Evolutionary conservation across 2,329 filamentous ascomycete species (phyloP).

Genomic region (Pseudogymnoascus sp.): DNA sequence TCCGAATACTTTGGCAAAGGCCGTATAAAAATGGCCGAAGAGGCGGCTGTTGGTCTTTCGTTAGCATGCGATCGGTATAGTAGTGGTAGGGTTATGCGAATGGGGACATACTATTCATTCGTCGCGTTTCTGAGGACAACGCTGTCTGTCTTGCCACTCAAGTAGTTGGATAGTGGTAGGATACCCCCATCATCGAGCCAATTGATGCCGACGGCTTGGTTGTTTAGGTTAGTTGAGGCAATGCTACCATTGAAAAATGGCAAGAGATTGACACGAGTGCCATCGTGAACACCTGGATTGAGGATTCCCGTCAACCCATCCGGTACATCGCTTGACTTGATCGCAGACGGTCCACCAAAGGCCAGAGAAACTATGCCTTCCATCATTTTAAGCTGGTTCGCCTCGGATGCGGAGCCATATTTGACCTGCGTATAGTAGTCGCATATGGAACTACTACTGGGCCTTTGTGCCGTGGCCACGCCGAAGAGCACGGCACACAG

Average conservation of each 20-base stretch:
- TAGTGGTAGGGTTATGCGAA: neutral
- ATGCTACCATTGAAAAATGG: conserved; percentile 27
- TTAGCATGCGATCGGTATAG: neutral
- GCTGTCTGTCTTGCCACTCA: conserved; percentile 19
- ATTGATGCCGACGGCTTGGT: conserved; percentile 21
- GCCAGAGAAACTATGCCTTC: conserved; percentile 26
- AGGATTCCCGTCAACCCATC: conserved; percentile 25
- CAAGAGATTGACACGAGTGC: conserved; percentile 20
- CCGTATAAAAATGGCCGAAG: conserved; percentile 26
- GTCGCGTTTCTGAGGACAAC: conserved; percentile 20
- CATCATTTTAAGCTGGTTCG: conserved; percentile 25
- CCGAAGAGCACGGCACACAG: conserved; percentile 1
- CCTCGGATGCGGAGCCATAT: conserved; percentile 22
- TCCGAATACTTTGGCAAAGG: conserved; percentile 25
- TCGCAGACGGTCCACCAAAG: conserved; percentile 22
- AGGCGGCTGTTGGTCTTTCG: conserved; percentile 19
- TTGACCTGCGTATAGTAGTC: conserved; percentile 26
- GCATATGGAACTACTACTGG: conserved; percentile 26
- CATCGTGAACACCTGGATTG: conserved; percentile 22
- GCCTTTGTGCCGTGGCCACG: conserved; percentile 17
- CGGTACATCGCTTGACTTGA: conserved; percentile 8
- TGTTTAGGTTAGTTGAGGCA: conserved; percentile 26
- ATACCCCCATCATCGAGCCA: conserved; percentile 28
- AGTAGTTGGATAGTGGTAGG: conserved; percentile 21
- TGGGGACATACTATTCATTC: conserved; percentile 25